A percentile compares a stretch with the other conserved stretches of the same genome.
These are phyloP conservation scores for Fusarium penzigii DNA, from an alignment of 2,329 filamentous ascomycete genomes.

Conservation along the genomic window DNA sequence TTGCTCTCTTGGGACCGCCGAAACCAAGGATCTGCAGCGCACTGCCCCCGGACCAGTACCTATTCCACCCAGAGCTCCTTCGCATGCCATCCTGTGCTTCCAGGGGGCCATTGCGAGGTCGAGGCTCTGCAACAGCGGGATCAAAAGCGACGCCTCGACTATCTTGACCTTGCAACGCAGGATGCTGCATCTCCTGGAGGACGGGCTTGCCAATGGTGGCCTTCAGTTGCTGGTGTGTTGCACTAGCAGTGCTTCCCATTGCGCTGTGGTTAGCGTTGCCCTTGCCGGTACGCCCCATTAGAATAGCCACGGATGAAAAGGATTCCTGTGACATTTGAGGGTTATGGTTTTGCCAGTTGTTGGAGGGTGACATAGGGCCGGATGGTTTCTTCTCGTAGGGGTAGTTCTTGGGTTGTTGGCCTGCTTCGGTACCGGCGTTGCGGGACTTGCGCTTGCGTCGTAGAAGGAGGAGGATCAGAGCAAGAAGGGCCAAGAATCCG, in stretches of 20 bases:
- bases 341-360: conserved; percentile 52
- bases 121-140: conserved; percentile 36
- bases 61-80: conserved; percentile 74
- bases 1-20: conserved; percentile 50
- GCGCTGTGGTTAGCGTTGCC: conserved; percentile 60
- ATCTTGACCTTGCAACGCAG: conserved; percentile 39
- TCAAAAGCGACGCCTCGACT: conserved; percentile 44
- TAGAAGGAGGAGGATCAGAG: conserved; percentile 66
- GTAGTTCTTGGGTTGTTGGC: conserved; percentile 45
- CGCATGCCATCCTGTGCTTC: conserved; percentile 47
- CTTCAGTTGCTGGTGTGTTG: conserved; percentile 64
- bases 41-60: conserved; percentile 75
- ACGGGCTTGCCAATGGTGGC: conserved; percentile 63
- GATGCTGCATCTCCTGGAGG: conserved; percentile 43
- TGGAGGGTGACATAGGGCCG: conserved; percentile 39
- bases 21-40: conserved; percentile 66
- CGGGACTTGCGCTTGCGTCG: conserved; percentile 49
- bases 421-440: conserved; percentile 39
- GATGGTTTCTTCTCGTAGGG: conserved; percentile 59
- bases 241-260: conserved; percentile 48
- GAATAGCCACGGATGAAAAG: conserved; percentile 64
- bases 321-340: conserved; percentile 56
- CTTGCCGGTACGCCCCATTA: conserved; percentile 62
- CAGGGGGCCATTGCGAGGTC: conserved; percentile 34
- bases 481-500: conserved; percentile 70